Conservation (phyloP, 306 rosid species). For the Rosa lucieae region DNA sequence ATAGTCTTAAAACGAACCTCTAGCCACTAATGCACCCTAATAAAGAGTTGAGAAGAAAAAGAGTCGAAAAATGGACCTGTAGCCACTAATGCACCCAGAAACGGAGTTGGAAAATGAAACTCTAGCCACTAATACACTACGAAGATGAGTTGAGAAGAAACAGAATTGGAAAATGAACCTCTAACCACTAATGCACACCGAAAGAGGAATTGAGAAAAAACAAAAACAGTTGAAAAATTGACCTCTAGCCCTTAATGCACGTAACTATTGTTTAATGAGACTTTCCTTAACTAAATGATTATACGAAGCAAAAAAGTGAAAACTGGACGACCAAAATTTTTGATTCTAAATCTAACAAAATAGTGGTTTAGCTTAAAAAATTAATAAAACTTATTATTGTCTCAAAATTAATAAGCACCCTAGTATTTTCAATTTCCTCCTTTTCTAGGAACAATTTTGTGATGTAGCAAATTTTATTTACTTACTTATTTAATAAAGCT, state of each 20-base stretch:
- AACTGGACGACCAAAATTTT: too few species aligned
- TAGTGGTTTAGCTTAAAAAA: too few species aligned
- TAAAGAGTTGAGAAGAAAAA: neutral
- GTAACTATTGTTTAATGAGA: neutral
- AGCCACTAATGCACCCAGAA: neutral
- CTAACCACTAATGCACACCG: neutral
- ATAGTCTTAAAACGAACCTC: too few species aligned
- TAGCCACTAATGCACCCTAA: neutral
- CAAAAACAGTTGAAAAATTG: neutral
- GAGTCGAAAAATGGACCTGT: too few species aligned
- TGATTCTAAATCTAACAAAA: too few species aligned
- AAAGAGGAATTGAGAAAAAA: too few species aligned
- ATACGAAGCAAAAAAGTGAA: too few species aligned
- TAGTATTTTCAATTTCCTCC: neutral
- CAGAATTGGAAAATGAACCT: neutral
- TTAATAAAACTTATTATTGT: too few species aligned
- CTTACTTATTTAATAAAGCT: neutral
- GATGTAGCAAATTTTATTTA: neutral
- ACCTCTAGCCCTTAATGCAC: neutral
- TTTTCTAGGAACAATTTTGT: neutral
- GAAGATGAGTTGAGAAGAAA: too few species aligned
- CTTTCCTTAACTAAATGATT: too few species aligned
- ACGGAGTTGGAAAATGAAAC: neutral
- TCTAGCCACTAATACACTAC: too few species aligned
- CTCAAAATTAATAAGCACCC: neutral